Evolutionary conservation across 192 early-diverging fungal genomes (phyloP), one percentile per base, ranked within the genome.

Genomic region (Entomortierella chlamydospora): DNA sequence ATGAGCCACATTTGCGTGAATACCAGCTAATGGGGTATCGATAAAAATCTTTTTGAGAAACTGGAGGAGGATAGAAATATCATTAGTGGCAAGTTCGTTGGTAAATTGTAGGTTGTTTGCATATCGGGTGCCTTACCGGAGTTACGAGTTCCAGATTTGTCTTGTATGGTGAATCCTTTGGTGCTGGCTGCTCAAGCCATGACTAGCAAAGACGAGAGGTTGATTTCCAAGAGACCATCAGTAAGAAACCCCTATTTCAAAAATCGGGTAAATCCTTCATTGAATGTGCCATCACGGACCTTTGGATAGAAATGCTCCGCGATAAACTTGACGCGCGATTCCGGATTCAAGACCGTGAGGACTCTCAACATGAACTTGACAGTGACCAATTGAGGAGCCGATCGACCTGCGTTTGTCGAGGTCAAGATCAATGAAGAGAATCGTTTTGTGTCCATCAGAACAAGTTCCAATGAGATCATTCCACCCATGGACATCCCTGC

Each of bases 401-500:
- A 81, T 50, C 70, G 54, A 51, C 88, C 86, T 4, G 91, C 84
- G 26, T 86, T 84, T 4, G 91, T 91, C 10, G 85, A 87, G 28
- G 88, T 89, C 30, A 93, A 29, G 8, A 83, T 73, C 54, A 93
- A 43, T 1, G 90, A 89, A 3, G 72, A 69, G 58, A 96, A 82
- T 23, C 84, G 77, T 22, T 85, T 60, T 1, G 93, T 89, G 13
- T 86, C 83, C 33, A 87, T 70, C 29, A 85, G 33, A 15, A 83
- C 87, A 53, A 96, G 64, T 64, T 96, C 92, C 63, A 93, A 88
- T 0, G 92, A 81, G 57, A 97, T 91, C 95, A 95, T 97, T 25
- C 92, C 92, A 20, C 95, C 94, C 88, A 97, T 85, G 0, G 93
- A 94, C 4, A 95, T 83, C 7, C 95, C 95, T 47, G 91, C 90